Conservation (phyloP, 352 stramenopile species). For the Globisporangium paddicum region DNA sequence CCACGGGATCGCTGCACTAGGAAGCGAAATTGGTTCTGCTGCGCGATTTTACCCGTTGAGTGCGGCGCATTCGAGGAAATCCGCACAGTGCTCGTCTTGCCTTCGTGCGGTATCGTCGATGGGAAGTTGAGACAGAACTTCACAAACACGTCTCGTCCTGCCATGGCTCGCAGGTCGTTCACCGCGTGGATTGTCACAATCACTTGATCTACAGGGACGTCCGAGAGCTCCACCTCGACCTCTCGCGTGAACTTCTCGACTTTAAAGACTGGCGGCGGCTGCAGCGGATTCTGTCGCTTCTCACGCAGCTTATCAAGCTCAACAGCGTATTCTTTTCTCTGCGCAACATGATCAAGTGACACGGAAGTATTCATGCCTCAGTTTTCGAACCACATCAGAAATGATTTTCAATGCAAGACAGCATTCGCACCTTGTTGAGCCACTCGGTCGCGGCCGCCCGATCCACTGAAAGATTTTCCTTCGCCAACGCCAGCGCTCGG, state of each 20-base stretch:
- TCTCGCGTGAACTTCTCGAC: slow-evolving; percentile 33
- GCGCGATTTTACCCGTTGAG: slow-evolving; percentile 16
- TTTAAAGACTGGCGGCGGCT: slow-evolving; percentile 40
- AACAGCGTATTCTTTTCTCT: slow-evolving; percentile 58
- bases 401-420: background rate
- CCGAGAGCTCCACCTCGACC: slow-evolving; percentile 37
- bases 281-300: slow-evolving; percentile 42
- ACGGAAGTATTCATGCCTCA: background rate
- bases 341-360: background rate
- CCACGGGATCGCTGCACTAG: slow-evolving; percentile 55
- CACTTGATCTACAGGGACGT: slow-evolving; percentile 50
- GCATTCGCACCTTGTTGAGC: slow-evolving; percentile 39
- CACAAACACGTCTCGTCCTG: slow-evolving; percentile 54
- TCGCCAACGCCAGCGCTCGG: slow-evolving; percentile 36
- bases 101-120: slow-evolving; percentile 47
- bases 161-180: slow-evolving; percentile 31
- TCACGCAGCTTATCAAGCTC: slow-evolving; percentile 46
- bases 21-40: slow-evolving; percentile 34
- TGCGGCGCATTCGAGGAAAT: slow-evolving; percentile 30
- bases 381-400: background rate
- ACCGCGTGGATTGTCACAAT: slow-evolving; percentile 43
- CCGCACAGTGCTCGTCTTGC: slow-evolving; percentile 36
- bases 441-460: slow-evolving; percentile 47
- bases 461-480: slow-evolving; percentile 42
- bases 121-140: slow-evolving; percentile 78